Conservation (phyloP, 108 stramenopile species). For the Pseudonitzschia delicatissima region DNA sequence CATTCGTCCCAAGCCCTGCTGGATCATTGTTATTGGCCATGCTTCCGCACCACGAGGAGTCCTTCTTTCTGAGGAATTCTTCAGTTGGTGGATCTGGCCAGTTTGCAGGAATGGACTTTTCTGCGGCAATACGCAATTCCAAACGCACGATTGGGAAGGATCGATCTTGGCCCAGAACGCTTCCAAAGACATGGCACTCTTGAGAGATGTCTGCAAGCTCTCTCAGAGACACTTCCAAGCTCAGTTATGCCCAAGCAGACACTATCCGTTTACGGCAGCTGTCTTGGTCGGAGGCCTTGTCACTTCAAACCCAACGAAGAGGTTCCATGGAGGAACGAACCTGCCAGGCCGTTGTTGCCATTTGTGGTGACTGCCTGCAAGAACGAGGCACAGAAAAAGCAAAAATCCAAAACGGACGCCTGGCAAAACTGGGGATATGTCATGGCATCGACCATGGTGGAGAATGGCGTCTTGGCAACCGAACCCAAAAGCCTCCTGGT, state of each 20-base stretch:
- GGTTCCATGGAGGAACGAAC: conserved; percentile 48
- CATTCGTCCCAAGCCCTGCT: conserved; percentile 37
- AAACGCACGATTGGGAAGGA: conserved; percentile 26
- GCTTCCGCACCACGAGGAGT: conserved; percentile 54
- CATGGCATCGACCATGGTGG: conserved; percentile 40
- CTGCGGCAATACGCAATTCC: conserved; percentile 60
- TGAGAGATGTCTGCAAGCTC: conserved; percentile 32
- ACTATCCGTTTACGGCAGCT: conserved; percentile 64
- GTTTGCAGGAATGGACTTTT: conserved; percentile 46
- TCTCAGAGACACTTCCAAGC: conserved; percentile 27
- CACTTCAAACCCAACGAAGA: conserved; percentile 24
- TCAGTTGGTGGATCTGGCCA: conserved; percentile 57
- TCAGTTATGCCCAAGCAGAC: conserved; percentile 25
- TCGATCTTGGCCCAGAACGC: conserved; percentile 46
- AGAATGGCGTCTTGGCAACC: conserved; percentile 31
- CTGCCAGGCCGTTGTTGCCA: conserved; percentile 43
- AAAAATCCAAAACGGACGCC: background rate
- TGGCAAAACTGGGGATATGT: conserved; percentile 40
- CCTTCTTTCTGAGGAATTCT: conserved; percentile 46
- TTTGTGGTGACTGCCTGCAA: conserved; percentile 42
- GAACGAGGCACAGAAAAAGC: background rate
- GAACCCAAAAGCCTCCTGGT: conserved; percentile 19
- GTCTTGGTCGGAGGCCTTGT: conserved; percentile 65
- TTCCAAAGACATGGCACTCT: conserved; percentile 48
- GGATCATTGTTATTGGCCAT: conserved; percentile 35